A percentile compares a stretch with the other conserved stretches of the same genome.
These are phyloP conservation scores for Marsdenia floribunda DNA, from an alignment of 257 asterid species.

Conservation along the genomic window DNA sequence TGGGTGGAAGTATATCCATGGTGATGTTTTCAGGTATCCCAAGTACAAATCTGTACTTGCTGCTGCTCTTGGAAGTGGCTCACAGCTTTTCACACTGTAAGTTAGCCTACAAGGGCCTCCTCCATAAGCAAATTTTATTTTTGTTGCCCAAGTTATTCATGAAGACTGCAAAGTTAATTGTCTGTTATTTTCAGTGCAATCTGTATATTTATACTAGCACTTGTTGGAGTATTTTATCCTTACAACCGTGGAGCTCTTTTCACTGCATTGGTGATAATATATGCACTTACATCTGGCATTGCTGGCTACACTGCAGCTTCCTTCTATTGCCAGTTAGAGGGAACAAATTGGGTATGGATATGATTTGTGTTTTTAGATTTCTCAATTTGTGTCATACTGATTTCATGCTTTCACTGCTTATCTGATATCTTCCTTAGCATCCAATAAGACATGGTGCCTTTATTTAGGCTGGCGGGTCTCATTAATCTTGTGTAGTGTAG, in stretches of 20 bases:
- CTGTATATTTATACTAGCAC: conserved; percentile 35
- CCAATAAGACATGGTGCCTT: neutral
- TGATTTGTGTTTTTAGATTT: neutral
- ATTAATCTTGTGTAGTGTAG: neutral
- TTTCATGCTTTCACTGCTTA: neutral
- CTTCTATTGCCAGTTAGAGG: conserved; percentile 40
- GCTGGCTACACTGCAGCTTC: conserved; percentile 38
- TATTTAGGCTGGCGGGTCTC: neutral
- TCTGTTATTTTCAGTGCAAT: conserved; percentile 22
- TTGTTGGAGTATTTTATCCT: conserved; percentile 44
- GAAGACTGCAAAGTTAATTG: neutral
- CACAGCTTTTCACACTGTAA: conserved; percentile 38
- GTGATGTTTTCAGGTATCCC: conserved; percentile 40
- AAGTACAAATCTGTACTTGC: conserved; percentile 33
- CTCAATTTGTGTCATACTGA: neutral
- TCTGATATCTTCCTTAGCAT: neutral
- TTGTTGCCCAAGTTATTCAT: neutral
- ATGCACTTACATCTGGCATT: conserved; percentile 38
- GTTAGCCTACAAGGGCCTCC: neutral
- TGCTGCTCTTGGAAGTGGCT: conserved; percentile 35
- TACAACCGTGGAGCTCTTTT: conserved; percentile 43
- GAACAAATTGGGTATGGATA: conserved; percentile 35
- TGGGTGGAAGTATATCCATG: conserved; percentile 43
- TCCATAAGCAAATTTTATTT: neutral
- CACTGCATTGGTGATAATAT: conserved; percentile 38